Percentiles rank a stretch among this genome's conserved stretches.
These are phyloP conservation scores for Fraxinus ornus DNA, from an alignment of 305 asterid genomes.

Conservation along the genomic window DNA sequence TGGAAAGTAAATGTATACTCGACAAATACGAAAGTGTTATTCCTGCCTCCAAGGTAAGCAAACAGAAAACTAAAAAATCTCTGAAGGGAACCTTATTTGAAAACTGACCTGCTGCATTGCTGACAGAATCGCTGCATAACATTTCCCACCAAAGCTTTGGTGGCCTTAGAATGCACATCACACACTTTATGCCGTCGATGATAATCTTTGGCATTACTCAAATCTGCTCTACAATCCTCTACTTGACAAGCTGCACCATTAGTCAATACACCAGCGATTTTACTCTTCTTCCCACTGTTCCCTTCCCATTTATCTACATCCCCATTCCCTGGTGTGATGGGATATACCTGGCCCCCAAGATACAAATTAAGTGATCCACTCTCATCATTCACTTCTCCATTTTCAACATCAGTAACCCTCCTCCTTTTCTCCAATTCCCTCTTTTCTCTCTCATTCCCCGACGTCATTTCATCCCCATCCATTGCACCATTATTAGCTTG, in stretches of 20 bases:
- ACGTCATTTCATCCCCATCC: constrained; percentile 36
- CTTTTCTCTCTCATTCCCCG: constrained; percentile 45
- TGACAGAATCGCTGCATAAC: constrained; percentile 93
- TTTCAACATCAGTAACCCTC: constrained; percentile 47
- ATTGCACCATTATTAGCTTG: constrained; percentile 32
- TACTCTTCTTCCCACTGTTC: constrained; percentile 66
- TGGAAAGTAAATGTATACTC: neutral
- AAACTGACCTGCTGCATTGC: constrained; percentile 89
- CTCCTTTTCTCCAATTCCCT: constrained; percentile 78
- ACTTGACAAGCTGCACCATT: constrained; percentile 79
- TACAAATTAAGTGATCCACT: constrained; percentile 61
- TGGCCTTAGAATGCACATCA: constrained; percentile 80
- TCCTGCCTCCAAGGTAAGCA: neutral
- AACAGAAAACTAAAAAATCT: neutral
- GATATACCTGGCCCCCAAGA: constrained; percentile 61
- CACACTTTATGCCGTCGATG: constrained; percentile 95
- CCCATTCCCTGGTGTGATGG: constrained; percentile 39
- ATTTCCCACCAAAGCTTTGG: constrained; percentile 68
- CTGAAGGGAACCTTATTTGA: constrained; percentile 1
- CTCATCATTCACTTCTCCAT: constrained; percentile 40
- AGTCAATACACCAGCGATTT: constrained; percentile 42
- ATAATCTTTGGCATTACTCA: constrained; percentile 73
- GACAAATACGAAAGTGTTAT: neutral
- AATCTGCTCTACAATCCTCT: constrained; percentile 79
- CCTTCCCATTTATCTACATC: constrained; percentile 48